Base-by-base conservation (phyloP, 148 eudicot species). In the Heliamphora exappendiculata region DNA sequence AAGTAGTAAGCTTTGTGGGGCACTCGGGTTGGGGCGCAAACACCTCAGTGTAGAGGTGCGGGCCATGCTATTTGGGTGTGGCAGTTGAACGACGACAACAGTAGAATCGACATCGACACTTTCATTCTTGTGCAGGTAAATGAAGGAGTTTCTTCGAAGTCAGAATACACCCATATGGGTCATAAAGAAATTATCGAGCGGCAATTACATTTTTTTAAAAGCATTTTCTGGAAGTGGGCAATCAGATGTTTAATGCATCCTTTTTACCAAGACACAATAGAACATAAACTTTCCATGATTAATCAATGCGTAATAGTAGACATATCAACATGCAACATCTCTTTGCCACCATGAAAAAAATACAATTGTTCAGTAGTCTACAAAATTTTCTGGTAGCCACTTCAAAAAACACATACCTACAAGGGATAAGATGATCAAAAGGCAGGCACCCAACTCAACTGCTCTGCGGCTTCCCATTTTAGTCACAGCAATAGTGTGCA, bases 401-500 rank as follows among this genome's bases (percentile, higher is more conserved):
- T 31, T 12, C 16, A 58, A 10, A 29, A 39, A 57, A 45, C 36
- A 67, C 85, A 67, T 77, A 94, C 98, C 98, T 78, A 94, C 84
- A 73, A 94, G 89, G 51, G 98, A 94, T 44, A 94, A 83, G 79
- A 88, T 70, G 65, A 94, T 90, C 78, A 94, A 80, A 65, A 91
- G 62, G 34, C 90, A 86, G 29, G 94, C 97, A 76, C 98, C 98
- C 80, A 91, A 78, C 86, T 94, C 93, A 41, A 94, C 86, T 41
- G 94, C 98, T 90, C 91, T 84, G 60, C 98, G 94, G 78, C 98
- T 94, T 81, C 98, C 98, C 97, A 94, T 86, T 85, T 94, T 94
- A 20, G 98, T 94, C 28, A 94, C 98, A 29, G 97, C 98, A 83
- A 94, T 91, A 16, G 98, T 94, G 76, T 94, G 98, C 39, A 94